Evolutionary conservation across 2,329 filamentous ascomycete species (phyloP).

Genomic region (Aspergillus felis): DNA sequence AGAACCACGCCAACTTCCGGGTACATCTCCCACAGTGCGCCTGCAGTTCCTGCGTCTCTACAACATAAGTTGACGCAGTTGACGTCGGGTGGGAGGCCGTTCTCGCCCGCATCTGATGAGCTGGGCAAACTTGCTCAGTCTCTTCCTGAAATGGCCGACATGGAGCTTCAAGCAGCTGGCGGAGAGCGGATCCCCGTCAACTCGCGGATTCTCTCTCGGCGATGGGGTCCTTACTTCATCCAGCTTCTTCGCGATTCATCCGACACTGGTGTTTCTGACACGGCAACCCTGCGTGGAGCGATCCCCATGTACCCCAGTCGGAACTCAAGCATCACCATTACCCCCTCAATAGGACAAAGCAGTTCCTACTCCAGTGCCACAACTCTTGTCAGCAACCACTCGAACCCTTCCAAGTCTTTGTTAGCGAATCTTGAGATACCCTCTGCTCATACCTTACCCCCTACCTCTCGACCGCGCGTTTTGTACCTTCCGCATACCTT

Average conservation of each 20-base stretch:
- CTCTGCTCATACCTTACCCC: constrained; percentile 51
- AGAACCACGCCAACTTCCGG: constrained; percentile 72
- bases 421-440: constrained; percentile 48
- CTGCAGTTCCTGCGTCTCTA: constrained; percentile 57
- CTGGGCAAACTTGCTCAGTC: constrained; percentile 75
- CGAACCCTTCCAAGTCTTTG: constrained; percentile 28
- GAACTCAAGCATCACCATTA: constrained; percentile 83
- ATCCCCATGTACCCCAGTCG: constrained; percentile 57
- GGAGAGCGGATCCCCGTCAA: constrained; percentile 92
- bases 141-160: constrained; percentile 84
- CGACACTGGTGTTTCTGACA: constrained; percentile 66
- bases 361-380: constrained; percentile 42
- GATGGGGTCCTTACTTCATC: constrained; percentile 96
- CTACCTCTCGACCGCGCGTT: constrained; percentile 69
- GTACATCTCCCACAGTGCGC: constrained; percentile 77
- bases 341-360: constrained; percentile 48
- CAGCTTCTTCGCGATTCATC: constrained; percentile 79
- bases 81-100: constrained; percentile 70
- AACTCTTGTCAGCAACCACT: constrained; percentile 35
- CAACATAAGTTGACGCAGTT: constrained; percentile 46
- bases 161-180: constrained; percentile 91
- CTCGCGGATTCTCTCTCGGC: constrained; percentile 76
- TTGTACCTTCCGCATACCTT: constrained; percentile 91
- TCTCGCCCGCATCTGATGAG: constrained; percentile 76
- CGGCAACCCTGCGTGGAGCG: constrained; percentile 67